A percentile compares a stretch with the other conserved stretches of the same genome.
Evolutionary conservation across 1,139 yeast genomes (phyloP).

Genomic region (Hemisphaericaspora xylofermentans): DNA sequence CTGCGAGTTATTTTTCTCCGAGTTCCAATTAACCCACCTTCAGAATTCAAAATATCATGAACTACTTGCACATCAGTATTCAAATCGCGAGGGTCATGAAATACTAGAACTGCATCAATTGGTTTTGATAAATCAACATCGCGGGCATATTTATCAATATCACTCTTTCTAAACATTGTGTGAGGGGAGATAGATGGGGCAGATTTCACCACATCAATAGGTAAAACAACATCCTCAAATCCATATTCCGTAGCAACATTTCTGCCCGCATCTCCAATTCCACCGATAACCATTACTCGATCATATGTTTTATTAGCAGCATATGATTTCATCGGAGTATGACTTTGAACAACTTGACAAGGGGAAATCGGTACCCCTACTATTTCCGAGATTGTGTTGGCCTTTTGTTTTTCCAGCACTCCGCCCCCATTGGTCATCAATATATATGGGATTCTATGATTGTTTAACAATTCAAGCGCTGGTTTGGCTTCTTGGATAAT

Average conservation of each 20-base stretch:
- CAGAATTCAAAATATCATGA: slow-evolving; percentile 66
- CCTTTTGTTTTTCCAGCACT: slow-evolving; percentile 61
- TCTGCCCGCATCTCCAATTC: slow-evolving; percentile 67
- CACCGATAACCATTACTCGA: slow-evolving; percentile 81
- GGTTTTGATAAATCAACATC: slow-evolving; percentile 34
- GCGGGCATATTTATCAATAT: slow-evolving; percentile 47
- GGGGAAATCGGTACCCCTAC: slow-evolving; percentile 50
- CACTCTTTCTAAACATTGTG: slow-evolving; percentile 51
- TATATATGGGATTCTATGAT: slow-evolving; percentile 70
- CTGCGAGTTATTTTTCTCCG: slow-evolving; percentile 27
- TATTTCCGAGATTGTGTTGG: slow-evolving; percentile 51
- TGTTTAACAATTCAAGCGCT: slow-evolving; percentile 59
- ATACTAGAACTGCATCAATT: slow-evolving; percentile 79
- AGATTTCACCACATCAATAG: slow-evolving; percentile 64
- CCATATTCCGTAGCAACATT: slow-evolving; percentile 79
- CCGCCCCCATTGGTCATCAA: slow-evolving; percentile 96
- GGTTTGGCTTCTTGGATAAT: slow-evolving; percentile 67
- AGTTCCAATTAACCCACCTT: slow-evolving; percentile 68
- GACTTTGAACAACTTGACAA: slow-evolving; percentile 80
- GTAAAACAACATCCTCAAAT: slow-evolving; percentile 72
- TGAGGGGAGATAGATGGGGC: slow-evolving; percentile 73
- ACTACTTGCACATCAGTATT: slow-evolving; percentile 82
- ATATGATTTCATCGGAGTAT: slow-evolving; percentile 80
- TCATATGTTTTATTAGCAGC: slow-evolving; percentile 43
- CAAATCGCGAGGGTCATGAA: slow-evolving; percentile 91